phyloP scores from a whole-genome alignment of 257 asterid genomes.

The Fraxinus americana region DNA sequence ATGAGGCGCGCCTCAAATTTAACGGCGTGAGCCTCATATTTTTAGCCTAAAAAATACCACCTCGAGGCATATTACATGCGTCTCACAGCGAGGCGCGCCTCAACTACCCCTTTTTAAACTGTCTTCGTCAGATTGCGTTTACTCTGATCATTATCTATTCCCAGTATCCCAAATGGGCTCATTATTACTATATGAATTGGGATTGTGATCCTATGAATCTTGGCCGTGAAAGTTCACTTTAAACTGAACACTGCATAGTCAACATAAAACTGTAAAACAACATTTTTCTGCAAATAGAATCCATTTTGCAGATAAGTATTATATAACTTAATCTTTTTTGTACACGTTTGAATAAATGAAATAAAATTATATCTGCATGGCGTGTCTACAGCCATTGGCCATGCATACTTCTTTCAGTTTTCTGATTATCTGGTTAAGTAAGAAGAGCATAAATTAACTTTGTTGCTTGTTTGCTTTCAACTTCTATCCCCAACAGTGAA shows the following conservation, averaged over 20 bases:
- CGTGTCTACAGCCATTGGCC: constrained; percentile 6
- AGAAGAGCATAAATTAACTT: neutral
- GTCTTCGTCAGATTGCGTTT: neutral
- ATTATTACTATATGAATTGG: neutral
- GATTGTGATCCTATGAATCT: neutral
- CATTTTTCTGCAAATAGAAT: neutral
- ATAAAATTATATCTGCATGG: constrained; percentile 16
- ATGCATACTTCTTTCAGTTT: too few relatives aligned
- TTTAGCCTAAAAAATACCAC: too few relatives aligned
- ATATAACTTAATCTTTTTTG: neutral
- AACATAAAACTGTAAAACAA: neutral
- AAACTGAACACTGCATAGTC: neutral
- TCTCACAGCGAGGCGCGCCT: too few relatives aligned
- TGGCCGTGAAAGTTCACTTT: neutral
- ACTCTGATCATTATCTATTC: neutral
- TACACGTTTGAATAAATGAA: neutral
- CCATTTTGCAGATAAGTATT: neutral
- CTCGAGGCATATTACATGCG: too few relatives aligned
- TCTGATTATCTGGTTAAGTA: neutral
- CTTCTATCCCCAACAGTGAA: constrained; percentile 59
- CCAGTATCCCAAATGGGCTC: neutral
- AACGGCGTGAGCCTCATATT: too few relatives aligned
- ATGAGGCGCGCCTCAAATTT: too few relatives aligned
- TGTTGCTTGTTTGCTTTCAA: constrained; percentile 25
- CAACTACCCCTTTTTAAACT: too few relatives aligned